phyloP scores from a whole-genome alignment of 2,329 filamentous ascomycete species.

The Periconia macrospinosa region DNA sequence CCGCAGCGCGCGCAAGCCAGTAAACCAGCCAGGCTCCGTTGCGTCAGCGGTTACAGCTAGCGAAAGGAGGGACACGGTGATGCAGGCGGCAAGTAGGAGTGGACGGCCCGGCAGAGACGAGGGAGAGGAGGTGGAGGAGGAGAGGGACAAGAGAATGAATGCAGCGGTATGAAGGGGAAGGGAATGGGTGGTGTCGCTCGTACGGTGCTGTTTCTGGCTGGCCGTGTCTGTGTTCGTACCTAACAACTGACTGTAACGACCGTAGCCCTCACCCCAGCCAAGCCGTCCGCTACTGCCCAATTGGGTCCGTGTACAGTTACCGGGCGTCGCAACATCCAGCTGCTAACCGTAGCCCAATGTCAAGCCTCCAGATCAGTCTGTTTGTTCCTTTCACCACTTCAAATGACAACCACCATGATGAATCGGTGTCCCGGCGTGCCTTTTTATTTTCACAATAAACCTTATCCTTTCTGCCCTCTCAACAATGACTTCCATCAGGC shows the following conservation, averaged over 20 bases:
- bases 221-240: not conserved
- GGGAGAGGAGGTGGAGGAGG: not conserved
- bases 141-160: not conserved
- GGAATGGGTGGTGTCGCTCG: too few relatives aligned
- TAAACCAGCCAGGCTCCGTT: not conserved
- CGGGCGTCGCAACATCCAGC: not conserved
- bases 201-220: too few relatives aligned
- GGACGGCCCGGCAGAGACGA: not conserved
- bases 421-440: too few relatives aligned
- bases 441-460: too few relatives aligned
- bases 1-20: conserved; percentile 2
- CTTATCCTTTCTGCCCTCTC: too few relatives aligned
- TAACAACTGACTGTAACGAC: too few relatives aligned
- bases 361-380: too few relatives aligned
- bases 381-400: too few relatives aligned
- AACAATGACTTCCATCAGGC: not conserved
- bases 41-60: conserved; percentile 6
- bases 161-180: not conserved
- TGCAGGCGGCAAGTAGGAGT: not conserved
- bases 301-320: not conserved
- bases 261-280: not conserved
- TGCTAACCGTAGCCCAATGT: not conserved
- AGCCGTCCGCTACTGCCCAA: not conserved
- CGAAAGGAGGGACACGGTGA: conserved; percentile 12
- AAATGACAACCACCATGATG: too few relatives aligned